Conservation (phyloP, 148 eudicot species). For the Fagopyrum esculentum region DNA sequence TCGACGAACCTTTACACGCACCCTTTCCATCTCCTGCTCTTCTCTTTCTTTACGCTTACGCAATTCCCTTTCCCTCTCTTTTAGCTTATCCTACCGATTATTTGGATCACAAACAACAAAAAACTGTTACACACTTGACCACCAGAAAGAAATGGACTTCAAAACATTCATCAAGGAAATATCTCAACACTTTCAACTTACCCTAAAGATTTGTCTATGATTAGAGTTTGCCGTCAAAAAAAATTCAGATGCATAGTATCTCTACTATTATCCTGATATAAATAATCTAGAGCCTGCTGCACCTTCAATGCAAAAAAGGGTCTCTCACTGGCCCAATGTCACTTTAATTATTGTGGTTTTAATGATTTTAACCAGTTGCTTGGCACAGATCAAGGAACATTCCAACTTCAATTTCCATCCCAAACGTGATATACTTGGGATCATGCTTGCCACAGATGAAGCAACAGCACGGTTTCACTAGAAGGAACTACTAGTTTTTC, state of each 20-base stretch:
- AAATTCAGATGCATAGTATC: not conserved
- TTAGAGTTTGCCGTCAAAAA: not conserved
- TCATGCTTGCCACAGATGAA: not conserved
- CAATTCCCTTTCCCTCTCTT: constrained; percentile 79
- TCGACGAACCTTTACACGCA: constrained; percentile 75
- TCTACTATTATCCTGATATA: not conserved
- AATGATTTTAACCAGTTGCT: not conserved
- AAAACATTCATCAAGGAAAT: not conserved
- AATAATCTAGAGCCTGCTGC: not conserved
- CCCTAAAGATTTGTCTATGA: not conserved
- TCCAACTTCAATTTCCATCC: not conserved
- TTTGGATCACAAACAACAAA: constrained; percentile 6
- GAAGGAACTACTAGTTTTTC: too few species aligned
- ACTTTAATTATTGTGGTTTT: not conserved
- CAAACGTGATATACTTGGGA: not conserved
- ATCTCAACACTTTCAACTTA: not conserved
- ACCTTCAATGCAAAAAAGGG: not conserved
- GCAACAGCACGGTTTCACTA: too few species aligned
- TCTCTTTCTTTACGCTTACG: constrained; percentile 96
- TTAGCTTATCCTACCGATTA: constrained; percentile 65
- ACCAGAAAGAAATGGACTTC: not conserved
- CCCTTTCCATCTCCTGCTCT: constrained; percentile 97
- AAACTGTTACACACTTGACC: constrained; percentile 6
- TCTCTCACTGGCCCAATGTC: not conserved
- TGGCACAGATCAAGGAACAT: not conserved